These are phyloP conservation scores for Amauroascus niger DNA, from an alignment of 2,329 filamentous ascomycete species.

Conservation along the genomic window DNA sequence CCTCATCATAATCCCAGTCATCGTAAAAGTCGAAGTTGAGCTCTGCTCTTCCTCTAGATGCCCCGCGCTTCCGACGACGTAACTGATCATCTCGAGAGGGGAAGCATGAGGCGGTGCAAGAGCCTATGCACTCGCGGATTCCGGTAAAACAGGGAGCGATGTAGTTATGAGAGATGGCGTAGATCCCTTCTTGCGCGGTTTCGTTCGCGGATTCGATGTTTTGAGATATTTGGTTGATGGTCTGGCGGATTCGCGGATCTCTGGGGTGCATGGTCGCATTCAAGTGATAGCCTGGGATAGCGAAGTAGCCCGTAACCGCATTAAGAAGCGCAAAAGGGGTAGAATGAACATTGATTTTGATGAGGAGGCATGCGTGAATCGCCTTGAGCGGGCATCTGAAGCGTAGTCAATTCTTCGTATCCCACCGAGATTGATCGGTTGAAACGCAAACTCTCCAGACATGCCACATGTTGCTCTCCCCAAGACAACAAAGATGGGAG, in stretches of 20 bases:
- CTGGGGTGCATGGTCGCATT: conserved; percentile 51
- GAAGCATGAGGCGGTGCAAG: conserved; percentile 59
- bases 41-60: conserved; percentile 56
- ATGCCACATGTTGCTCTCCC: no score
- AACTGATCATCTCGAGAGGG: conserved; percentile 65
- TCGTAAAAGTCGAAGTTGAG: conserved; percentile 95
- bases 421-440: not conserved
- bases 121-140: conserved; percentile 55
- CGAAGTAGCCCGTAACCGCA: not conserved
- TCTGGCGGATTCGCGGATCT: conserved; percentile 83
- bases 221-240: conserved; percentile 84
- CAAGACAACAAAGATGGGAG: not conserved
- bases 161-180: conserved; percentile 78
- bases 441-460: conserved; percentile 2
- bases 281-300: conserved; percentile 9
- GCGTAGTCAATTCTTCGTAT: not conserved
- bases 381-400: not conserved
- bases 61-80: conserved; percentile 56
- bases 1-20: conserved; percentile 71
- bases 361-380: not conserved
- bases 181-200: conserved; percentile 82
- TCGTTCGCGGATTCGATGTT: conserved; percentile 87
- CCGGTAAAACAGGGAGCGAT: conserved; percentile 68
- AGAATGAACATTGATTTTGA: conserved; percentile 4
- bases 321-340: conserved; percentile 1